These are phyloP conservation scores for Trichoderma parareesei DNA, from an alignment of 495 filamentous ascomycete genomes.

Conservation along the genomic window DNA sequence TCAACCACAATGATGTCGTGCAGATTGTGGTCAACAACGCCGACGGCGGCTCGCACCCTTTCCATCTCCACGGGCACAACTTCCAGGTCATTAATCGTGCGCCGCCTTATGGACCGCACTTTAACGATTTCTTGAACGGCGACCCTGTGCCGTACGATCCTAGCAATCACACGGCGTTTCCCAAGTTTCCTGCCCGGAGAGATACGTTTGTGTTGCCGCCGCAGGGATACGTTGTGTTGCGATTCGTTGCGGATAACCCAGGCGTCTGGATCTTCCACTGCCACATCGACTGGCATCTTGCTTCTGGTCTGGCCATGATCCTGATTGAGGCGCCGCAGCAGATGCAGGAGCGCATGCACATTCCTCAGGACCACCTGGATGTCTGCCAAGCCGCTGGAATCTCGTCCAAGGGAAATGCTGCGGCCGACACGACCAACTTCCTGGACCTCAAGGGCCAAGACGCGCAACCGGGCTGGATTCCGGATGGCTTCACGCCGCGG, in stretches of 20 bases:
- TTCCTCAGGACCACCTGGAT: constrained; percentile 46
- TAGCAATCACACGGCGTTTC: constrained; percentile 30
- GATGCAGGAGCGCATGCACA: constrained; percentile 46
- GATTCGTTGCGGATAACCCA: constrained; percentile 35
- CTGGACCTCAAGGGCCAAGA: constrained; percentile 45
- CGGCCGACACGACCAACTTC: constrained; percentile 49
- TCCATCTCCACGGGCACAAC: constrained; percentile 51
- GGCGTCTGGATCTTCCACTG: constrained; percentile 50
- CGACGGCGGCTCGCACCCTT: constrained; percentile 40
- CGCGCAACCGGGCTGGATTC: constrained; percentile 9
- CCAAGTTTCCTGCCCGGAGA: constrained; percentile 43
- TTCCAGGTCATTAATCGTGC: constrained; percentile 52
- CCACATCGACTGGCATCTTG: constrained; percentile 46
- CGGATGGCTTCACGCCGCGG: constrained; percentile 50
- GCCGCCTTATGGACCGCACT: constrained; percentile 50
- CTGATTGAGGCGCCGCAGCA: constrained; percentile 54
- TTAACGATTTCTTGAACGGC: constrained; percentile 19
- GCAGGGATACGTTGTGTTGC: constrained; percentile 30
- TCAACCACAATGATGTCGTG: constrained; percentile 48
- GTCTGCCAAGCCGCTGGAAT: constrained; percentile 39
- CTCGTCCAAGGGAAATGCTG: constrained; percentile 53
- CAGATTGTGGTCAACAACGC: constrained; percentile 66
- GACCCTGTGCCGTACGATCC: constrained; percentile 44
- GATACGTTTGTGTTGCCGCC: constrained; percentile 38
- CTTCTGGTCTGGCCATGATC: constrained; percentile 45